These are phyloP conservation scores for Panicum hallii DNA, from an alignment of 202 grass and related monocot species.

Conservation along the genomic window DNA sequence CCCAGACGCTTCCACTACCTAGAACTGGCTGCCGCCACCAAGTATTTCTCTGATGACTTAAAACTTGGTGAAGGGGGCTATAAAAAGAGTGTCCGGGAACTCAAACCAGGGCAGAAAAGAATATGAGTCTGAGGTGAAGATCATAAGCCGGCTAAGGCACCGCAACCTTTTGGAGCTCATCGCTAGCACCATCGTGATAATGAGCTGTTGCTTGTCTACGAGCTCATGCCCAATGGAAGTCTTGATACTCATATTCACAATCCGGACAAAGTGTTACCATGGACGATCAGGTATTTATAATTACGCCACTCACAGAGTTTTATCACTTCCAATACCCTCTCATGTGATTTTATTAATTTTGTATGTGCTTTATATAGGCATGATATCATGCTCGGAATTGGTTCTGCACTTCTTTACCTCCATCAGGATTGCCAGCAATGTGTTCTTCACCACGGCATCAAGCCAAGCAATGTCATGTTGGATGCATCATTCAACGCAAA, in stretches of 20 bases:
- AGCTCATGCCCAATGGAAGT: slow-evolving; percentile 59
- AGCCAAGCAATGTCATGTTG: slow-evolving; percentile 59
- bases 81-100: slow-evolving; percentile 55
- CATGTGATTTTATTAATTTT: too few relatives aligned
- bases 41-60: slow-evolving; percentile 17
- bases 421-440: slow-evolving; percentile 58
- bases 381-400: slow-evolving; percentile 51
- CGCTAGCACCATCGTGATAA: slow-evolving; percentile 46
- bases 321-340: neutral
- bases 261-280: slow-evolving; percentile 22
- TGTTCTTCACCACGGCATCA: slow-evolving; percentile 57
- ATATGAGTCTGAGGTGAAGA: slow-evolving; percentile 61
- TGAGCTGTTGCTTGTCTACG: slow-evolving; percentile 49
- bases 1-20: slow-evolving; percentile 49
- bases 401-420: slow-evolving; percentile 59
- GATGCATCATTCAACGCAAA: neutral
- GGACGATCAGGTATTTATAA: slow-evolving; percentile 17
- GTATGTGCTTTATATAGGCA: neutral
- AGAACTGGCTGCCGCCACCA: slow-evolving; percentile 40
- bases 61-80: slow-evolving; percentile 55
- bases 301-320: too few relatives aligned
- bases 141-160: slow-evolving; percentile 47
- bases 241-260: slow-evolving; percentile 50
- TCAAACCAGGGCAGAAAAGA: slow-evolving; percentile 59
- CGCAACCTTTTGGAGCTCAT: slow-evolving; percentile 24